Conservation (phyloP, 306 rosid genomes). For the Castanospermum australe region DNA sequence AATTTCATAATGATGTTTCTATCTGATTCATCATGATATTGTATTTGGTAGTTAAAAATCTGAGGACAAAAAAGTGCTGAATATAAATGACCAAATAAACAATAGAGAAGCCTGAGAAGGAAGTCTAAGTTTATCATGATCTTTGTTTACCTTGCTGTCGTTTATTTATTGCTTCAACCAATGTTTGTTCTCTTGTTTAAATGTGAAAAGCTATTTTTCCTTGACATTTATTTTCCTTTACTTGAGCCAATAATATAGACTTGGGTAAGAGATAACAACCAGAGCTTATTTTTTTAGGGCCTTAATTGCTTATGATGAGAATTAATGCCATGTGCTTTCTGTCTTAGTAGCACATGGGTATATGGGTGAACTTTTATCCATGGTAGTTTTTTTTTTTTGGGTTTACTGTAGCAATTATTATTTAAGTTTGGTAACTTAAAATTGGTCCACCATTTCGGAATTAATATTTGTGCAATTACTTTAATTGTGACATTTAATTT, state of each 20-base stretch:
- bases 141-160: neutral
- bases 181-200: conserved; percentile 4
- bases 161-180: conserved; percentile 3
- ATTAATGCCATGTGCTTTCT: neutral
- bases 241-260: too few species aligned
- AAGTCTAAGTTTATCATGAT: neutral
- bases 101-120: neutral
- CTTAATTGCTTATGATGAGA: neutral
- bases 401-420: neutral
- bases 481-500: neutral
- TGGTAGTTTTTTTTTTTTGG: too few species aligned
- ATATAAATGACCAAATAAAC: neutral
- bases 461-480: neutral
- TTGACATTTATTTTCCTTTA: neutral
- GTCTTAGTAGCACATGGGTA: too few species aligned
- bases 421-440: neutral
- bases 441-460: too few species aligned
- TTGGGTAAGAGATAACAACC: too few species aligned
- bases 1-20: conserved; percentile 12
- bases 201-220: neutral
- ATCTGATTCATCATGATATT: conserved; percentile 8
- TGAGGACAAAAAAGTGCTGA: neutral
- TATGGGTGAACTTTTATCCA: too few species aligned
- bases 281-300: neutral
- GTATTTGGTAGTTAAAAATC: conserved; percentile 3